Evolutionary conservation across 148 eudicot genomes (phyloP).

Genomic region (Nepenthes gracilis): DNA sequence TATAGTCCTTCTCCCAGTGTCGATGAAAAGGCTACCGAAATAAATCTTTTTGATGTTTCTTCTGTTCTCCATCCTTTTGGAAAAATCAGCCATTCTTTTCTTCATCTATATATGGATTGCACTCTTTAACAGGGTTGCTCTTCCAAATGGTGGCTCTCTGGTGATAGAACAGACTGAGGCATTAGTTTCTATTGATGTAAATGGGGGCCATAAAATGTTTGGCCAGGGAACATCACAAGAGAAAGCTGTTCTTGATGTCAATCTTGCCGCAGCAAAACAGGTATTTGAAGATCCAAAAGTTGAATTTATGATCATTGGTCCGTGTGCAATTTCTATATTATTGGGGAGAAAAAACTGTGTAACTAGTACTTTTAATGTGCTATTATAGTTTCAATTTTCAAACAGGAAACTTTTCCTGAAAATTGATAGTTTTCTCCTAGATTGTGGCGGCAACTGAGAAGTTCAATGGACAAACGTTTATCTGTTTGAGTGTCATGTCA

Average conservation of each 20-base stretch:
- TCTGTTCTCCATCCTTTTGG: too few relatives aligned
- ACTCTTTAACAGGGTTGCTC: constrained; percentile 49
- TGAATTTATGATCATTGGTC: constrained; percentile 1
- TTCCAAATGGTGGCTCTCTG: constrained; percentile 80
- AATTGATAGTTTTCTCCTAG: too few relatives aligned
- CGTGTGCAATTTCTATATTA: background rate
- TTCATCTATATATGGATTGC: background rate
- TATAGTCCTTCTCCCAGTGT: too few relatives aligned
- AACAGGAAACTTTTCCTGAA: too few relatives aligned
- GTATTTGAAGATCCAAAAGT: constrained; percentile 20
- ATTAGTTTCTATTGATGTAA: constrained; percentile 87
- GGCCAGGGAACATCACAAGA: constrained; percentile 88
- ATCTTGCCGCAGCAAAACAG: constrained; percentile 93
- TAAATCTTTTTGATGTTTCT: too few relatives aligned
- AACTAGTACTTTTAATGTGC: too few relatives aligned
- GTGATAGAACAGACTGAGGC: constrained; percentile 99
- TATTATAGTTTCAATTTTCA: too few relatives aligned
- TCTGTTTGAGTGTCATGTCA: too few relatives aligned
- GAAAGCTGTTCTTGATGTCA: constrained; percentile 84
- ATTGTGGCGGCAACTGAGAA: too few relatives aligned
- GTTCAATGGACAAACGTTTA: too few relatives aligned
- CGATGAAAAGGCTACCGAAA: too few relatives aligned
- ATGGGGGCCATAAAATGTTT: constrained; percentile 89
- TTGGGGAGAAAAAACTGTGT: background rate
- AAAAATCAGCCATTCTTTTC: too few relatives aligned